phyloP scores from a whole-genome alignment of 495 filamentous ascomycete genomes.

The Friedmanniomyces endolithicus region DNA sequence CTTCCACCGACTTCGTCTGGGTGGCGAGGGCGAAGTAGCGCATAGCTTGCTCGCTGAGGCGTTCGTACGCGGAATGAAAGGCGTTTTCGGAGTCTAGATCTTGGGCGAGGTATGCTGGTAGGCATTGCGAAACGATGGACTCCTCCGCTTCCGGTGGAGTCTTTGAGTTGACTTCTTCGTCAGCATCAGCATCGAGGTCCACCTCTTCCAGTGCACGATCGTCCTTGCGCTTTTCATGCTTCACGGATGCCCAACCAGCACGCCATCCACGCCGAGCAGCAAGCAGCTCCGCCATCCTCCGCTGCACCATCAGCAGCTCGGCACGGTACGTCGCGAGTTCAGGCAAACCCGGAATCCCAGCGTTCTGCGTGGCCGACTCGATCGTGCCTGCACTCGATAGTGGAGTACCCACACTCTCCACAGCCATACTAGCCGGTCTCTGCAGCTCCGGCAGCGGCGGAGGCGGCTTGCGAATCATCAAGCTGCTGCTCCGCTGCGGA shows the following conservation, averaged over 20 bases:
- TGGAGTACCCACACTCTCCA: background rate
- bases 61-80: constrained; percentile 21
- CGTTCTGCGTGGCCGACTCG: background rate
- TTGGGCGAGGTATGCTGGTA: background rate
- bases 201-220: constrained; percentile 7
- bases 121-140: background rate
- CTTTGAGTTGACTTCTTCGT: background rate
- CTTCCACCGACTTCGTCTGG: constrained; percentile 60
- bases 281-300: constrained; percentile 63
- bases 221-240: background rate
- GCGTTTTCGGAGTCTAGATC: constrained; percentile 8
- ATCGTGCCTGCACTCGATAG: constrained; percentile 6
- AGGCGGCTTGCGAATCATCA: background rate
- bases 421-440: background rate
- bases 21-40: constrained; percentile 59
- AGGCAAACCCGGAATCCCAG: constrained; percentile 13
- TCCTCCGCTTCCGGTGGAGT: background rate
- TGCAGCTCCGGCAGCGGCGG: constrained; percentile 6
- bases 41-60: constrained; percentile 35
- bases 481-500: constrained; percentile 9
- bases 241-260: constrained; percentile 57
- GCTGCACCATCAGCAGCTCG: constrained; percentile 65
- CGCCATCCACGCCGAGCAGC: constrained; percentile 64
- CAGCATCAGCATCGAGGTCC: constrained; percentile 8
- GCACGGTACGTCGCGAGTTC: constrained; percentile 64